phyloP scores from a whole-genome alignment of 768 basidiomycete species.

The Russula foetens region DNA sequence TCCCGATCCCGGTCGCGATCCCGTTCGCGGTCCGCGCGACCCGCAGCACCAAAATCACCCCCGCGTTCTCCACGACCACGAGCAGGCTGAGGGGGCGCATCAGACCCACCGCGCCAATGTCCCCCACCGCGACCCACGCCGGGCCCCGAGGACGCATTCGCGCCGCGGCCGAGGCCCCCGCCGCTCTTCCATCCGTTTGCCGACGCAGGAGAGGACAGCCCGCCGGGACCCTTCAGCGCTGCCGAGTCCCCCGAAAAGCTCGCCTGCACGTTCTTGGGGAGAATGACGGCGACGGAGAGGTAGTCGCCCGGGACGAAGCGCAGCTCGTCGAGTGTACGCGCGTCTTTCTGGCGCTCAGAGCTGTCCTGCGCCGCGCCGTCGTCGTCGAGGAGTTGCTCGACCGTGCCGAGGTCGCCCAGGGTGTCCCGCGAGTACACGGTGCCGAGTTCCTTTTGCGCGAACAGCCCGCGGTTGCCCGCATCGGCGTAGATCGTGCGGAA shows the following conservation, averaged over 20 bases:
- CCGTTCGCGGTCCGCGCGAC: slow-evolving; percentile 20
- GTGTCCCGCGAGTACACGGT: slow-evolving; percentile 79
- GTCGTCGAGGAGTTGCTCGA: slow-evolving; percentile 42
- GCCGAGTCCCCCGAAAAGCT: slow-evolving; percentile 36
- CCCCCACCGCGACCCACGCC: slow-evolving; percentile 49
- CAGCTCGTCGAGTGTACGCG: slow-evolving; percentile 70
- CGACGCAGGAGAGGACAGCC: slow-evolving; percentile 27
- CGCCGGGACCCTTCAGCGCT: slow-evolving; percentile 41
- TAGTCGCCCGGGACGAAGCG: slow-evolving; percentile 78
- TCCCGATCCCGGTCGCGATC: slow-evolving; percentile 25
- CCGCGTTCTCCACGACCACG: slow-evolving; percentile 37
- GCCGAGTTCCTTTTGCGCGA: slow-evolving; percentile 71
- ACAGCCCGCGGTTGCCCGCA: slow-evolving; percentile 59
- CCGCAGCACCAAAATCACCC: slow-evolving; percentile 31
- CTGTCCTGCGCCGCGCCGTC: slow-evolving; percentile 6
- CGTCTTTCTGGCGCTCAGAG: slow-evolving; percentile 31
- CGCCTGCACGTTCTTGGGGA: slow-evolving; percentile 52
- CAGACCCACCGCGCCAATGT: slow-evolving; percentile 70
- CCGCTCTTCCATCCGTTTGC: slow-evolving; percentile 31
- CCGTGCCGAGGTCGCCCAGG: slow-evolving; percentile 66
- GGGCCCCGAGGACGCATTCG: slow-evolving; percentile 35
- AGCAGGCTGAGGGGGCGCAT: slow-evolving; percentile 32
- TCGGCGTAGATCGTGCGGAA: slow-evolving; percentile 79
- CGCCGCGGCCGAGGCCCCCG: slow-evolving; percentile 34
- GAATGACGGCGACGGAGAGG: slow-evolving; percentile 61